Conservation (phyloP, 2,329 filamentous ascomycete genomes). For the Aspergillus aculeatinus region DNA sequence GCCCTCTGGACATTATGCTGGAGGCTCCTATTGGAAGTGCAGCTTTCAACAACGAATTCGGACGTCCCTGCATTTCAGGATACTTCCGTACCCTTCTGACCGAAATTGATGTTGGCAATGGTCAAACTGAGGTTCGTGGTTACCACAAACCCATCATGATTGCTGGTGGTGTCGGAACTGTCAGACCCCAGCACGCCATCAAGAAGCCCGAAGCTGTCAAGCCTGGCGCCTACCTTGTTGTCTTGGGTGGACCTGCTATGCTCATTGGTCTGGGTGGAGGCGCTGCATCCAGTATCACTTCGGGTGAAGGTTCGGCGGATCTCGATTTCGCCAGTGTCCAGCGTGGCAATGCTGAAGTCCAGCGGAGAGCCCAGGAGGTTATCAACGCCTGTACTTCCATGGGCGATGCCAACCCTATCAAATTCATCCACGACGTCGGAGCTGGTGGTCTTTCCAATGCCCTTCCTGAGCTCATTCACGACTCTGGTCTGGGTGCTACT, state of each 20-base stretch:
- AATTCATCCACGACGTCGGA: conserved; percentile 96
- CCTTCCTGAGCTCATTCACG: conserved; percentile 84
- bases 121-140: conserved; percentile 71
- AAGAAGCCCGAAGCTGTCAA: conserved; percentile 78
- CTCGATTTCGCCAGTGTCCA: conserved; percentile 97
- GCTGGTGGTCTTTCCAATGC: conserved; percentile 85
- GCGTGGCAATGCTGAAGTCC: conserved; percentile 93
- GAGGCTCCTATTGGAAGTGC: conserved; percentile 95
- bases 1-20: conserved; percentile 94
- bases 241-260: conserved; percentile 95
- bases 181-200: conserved; percentile 84
- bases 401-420: conserved; percentile 82
- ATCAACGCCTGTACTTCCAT: conserved; percentile 91
- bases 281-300: conserved; percentile 87
- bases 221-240: conserved; percentile 85
- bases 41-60: conserved; percentile 97
- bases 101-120: conserved; percentile 60
- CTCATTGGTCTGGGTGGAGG: conserved; percentile 94
- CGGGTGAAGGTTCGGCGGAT: conserved; percentile 83
- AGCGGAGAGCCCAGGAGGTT: conserved; percentile 93
- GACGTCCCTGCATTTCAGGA: conserved; percentile 80
- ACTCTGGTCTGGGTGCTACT: conserved; percentile 83
- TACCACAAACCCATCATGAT: conserved; percentile 99
- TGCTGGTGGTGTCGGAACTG: conserved; percentile 89
- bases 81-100: conserved; percentile 89